Conservation (phyloP, 23 red algal genomes). For the Gracilaria caudata region DNA sequence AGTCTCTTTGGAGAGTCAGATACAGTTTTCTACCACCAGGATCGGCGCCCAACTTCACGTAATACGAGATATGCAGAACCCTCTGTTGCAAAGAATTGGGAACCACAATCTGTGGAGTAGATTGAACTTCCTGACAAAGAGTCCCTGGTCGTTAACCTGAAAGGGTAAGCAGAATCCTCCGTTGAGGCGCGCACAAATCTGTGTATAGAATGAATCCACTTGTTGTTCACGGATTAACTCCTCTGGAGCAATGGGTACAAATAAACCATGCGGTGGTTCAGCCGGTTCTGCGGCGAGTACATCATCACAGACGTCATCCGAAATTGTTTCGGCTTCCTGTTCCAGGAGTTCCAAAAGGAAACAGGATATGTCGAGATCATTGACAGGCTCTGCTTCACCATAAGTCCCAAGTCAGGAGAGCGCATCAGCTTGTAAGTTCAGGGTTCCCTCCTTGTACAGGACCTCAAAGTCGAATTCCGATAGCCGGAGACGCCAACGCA, state of each 20-base stretch:
- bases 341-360: neutral
- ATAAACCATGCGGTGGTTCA: neutral
- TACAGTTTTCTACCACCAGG: constrained; percentile 13
- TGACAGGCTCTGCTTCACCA: neutral
- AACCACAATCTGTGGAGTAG: constrained; percentile 32
- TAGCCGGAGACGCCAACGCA: no score
- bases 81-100: neutral
- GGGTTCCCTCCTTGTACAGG: no score
- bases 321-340: neutral
- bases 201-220: constrained; percentile 1
- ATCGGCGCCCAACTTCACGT: constrained; percentile 1
- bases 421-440: no score
- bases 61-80: constrained; percentile 23
- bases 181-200: neutral
- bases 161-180: neutral
- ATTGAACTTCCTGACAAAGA: neutral
- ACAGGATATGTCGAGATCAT: neutral
- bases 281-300: neutral
- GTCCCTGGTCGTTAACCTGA: neutral
- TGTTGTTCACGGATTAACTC: neutral
- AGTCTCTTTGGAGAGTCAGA: neutral
- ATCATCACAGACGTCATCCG: neutral
- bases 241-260: neutral
- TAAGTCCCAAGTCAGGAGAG: neutral
- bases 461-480: no score